phyloP scores from a whole-genome alignment of 192 early-diverging fungal genomes.

The Coemansia interrupta region DNA sequence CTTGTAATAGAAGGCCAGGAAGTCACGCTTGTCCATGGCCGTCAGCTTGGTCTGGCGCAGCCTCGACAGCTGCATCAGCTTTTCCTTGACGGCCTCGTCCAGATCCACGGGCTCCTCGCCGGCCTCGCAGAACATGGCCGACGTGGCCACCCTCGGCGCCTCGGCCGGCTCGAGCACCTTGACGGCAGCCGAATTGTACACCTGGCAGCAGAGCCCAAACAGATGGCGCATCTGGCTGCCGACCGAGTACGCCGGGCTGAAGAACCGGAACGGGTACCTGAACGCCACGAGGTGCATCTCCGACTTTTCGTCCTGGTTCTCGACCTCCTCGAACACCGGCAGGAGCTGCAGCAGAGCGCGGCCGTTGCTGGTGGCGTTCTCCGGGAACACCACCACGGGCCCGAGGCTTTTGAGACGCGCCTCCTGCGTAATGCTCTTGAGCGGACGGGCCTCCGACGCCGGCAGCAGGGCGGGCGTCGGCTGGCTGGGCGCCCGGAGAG shows the following conservation, averaged over 20 bases:
- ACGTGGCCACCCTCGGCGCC: conserved; percentile 58
- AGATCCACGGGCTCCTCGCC: conserved; percentile 36
- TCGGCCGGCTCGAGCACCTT: conserved; percentile 55
- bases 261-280: conserved; percentile 34
- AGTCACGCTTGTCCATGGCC: conserved; percentile 69
- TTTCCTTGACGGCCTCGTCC: conserved; percentile 56
- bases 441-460: conserved; percentile 27
- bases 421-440: conserved; percentile 29
- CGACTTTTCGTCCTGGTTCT: conserved; percentile 57
- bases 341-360: conserved; percentile 74
- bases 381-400: conserved; percentile 46
- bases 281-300: conserved; percentile 56
- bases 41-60: conserved; percentile 64
- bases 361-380: conserved; percentile 81
- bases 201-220: conserved; percentile 59
- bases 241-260: conserved; percentile 50
- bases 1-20: conserved; percentile 66
- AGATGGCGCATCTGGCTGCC: conserved; percentile 57
- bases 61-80: conserved; percentile 61
- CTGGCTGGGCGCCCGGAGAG: conserved; percentile 24
- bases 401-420: conserved; percentile 20
- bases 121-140: conserved; percentile 51
- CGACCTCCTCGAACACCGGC: conserved; percentile 64
- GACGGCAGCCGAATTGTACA: conserved; percentile 48
- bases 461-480: conserved; percentile 36